phyloP scores from a whole-genome alignment of 2,329 filamentous ascomycete species.

The Botrytis hyacinthi region DNA sequence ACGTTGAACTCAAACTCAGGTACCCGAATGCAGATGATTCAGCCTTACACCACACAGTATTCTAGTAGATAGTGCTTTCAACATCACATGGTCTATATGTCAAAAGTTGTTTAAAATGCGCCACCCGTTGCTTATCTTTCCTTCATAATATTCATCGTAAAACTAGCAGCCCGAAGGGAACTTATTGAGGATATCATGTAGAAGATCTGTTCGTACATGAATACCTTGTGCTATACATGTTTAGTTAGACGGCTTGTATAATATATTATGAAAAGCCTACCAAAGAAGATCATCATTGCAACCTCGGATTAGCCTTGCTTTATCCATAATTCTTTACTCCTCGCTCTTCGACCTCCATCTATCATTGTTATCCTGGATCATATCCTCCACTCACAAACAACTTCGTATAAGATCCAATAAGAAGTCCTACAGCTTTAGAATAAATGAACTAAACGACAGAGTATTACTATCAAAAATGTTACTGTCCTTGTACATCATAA shows the following conservation, averaged over 20 bases:
- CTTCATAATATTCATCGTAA: neutral
- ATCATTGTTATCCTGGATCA: neutral
- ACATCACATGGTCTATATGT: neutral
- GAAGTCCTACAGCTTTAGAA: neutral
- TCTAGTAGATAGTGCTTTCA: neutral
- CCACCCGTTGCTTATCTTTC: neutral
- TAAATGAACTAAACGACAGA: neutral
- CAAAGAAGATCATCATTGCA: neutral
- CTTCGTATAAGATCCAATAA: neutral
- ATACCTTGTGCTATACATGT: neutral
- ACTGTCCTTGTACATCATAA: neutral
- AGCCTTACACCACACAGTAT: neutral
- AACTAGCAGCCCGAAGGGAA: neutral
- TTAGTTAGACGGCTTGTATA: neutral
- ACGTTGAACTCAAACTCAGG: neutral
- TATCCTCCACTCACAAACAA: neutral
- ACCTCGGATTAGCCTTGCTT: neutral
- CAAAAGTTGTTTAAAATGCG: neutral
- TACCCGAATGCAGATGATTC: neutral
- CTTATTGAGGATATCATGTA: neutral
- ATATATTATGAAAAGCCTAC: neutral
- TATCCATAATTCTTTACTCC: neutral
- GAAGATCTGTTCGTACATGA: neutral
- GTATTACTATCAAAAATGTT: neutral
- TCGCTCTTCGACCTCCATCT: neutral